A percentile compares a stretch with the other conserved stretches of the same genome.
phyloP scores from a whole-genome alignment of 768 basidiomycete genomes.

The Russula sp. region DNA sequence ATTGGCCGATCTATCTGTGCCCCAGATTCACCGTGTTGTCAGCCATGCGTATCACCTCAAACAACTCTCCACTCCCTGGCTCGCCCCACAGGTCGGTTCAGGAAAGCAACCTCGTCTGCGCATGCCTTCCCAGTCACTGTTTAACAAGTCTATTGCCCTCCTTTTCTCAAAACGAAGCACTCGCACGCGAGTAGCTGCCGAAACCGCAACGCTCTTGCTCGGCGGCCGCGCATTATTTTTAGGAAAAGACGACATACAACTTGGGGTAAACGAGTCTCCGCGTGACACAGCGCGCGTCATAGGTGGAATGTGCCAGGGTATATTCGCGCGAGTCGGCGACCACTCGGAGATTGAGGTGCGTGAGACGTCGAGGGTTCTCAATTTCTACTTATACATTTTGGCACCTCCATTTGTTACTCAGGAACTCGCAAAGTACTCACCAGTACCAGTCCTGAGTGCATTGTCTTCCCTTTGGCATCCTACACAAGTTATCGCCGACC shows the following conservation, averaged over 20 bases:
- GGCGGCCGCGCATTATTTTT: slow-evolving; percentile 91
- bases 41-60: slow-evolving; percentile 65
- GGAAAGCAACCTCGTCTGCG: slow-evolving; percentile 41
- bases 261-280: slow-evolving; percentile 90
- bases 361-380: neutral
- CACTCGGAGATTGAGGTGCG: slow-evolving; percentile 90
- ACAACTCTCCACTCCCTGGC: slow-evolving; percentile 61
- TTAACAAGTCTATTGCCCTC: slow-evolving; percentile 82
- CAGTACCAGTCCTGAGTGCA: slow-evolving; percentile 94
- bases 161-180: slow-evolving; percentile 94
- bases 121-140: slow-evolving; percentile 70
- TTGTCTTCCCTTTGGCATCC: slow-evolving; percentile 96
- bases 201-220: slow-evolving; percentile 73
- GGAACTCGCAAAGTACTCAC: slow-evolving; percentile 88
- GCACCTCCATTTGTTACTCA: slow-evolving; percentile 36
- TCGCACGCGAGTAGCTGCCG: slow-evolving; percentile 83
- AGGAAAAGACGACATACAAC: slow-evolving; percentile 85
- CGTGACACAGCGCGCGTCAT: slow-evolving; percentile 86
- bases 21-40: slow-evolving; percentile 68
- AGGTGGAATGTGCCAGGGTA: slow-evolving; percentile 93
- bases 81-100: slow-evolving; percentile 48
- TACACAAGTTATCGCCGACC: slow-evolving; percentile 90
- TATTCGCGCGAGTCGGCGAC: slow-evolving; percentile 92
- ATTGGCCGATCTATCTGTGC: slow-evolving; percentile 78
- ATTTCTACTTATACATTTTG: neutral